These are phyloP conservation scores for Moricandia arvensis DNA, from an alignment of 345 rosid species.

Conservation along the genomic window DNA sequence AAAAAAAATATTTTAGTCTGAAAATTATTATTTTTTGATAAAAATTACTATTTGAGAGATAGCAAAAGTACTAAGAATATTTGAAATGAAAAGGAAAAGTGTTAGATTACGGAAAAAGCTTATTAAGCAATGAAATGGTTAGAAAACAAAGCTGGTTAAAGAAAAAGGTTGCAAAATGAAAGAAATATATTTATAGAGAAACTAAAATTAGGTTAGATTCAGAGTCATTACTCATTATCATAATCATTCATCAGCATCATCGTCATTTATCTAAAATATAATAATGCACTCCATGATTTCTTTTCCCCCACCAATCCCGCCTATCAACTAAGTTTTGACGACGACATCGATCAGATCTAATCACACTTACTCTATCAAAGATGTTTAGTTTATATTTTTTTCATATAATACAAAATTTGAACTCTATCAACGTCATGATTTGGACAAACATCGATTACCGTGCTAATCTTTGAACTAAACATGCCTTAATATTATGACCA, in stretches of 20 bases:
- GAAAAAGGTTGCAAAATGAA: background rate
- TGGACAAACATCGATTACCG: slow-evolving; percentile 29
- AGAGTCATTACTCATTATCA: slow-evolving; percentile 15
- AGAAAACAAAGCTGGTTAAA: slow-evolving; percentile 2
- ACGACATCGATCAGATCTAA: slow-evolving; percentile 33
- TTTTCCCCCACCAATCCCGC: slow-evolving; percentile 29
- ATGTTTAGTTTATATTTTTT: background rate
- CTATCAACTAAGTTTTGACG: slow-evolving; percentile 21
- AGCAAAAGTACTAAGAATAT: too few relatives aligned
- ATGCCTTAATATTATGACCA: slow-evolving; percentile 20
- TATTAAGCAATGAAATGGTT: background rate
- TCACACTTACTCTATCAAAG: slow-evolving; percentile 15
- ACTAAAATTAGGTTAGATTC: slow-evolving; percentile 20
- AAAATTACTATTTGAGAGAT: too few relatives aligned
- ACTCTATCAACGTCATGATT: slow-evolving; percentile 22
- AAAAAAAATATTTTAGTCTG: too few relatives aligned
- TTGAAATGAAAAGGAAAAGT: background rate
- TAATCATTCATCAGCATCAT: background rate
- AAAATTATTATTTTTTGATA: too few relatives aligned
- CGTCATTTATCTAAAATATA: slow-evolving; percentile 14
- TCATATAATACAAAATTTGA: slow-evolving; percentile 17
- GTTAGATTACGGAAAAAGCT: background rate
- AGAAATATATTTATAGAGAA: background rate
- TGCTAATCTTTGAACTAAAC: slow-evolving; percentile 23
- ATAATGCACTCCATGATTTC: slow-evolving; percentile 9